Evolutionary conservation across 1,284 basidiomycete species (phyloP).

Genomic region (Tilletiopsis washingtonensis): DNA sequence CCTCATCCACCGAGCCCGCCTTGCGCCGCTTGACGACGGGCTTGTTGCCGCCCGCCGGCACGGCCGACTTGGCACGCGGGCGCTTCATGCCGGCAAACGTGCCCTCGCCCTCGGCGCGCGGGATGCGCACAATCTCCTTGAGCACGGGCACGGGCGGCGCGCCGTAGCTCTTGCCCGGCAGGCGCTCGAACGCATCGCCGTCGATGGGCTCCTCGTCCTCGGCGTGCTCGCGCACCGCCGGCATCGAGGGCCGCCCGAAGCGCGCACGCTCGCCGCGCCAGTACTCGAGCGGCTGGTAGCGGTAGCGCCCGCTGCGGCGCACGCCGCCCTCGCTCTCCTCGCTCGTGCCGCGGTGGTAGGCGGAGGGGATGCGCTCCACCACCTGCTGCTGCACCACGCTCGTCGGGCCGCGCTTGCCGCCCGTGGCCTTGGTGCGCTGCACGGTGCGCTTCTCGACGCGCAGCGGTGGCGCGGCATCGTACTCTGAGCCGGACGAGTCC

Average conservation of each 20-base stretch:
- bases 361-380: constrained; percentile 15
- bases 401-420: neutral
- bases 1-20: neutral
- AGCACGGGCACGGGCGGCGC: constrained; percentile 57
- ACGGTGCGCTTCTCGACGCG: constrained; percentile 11
- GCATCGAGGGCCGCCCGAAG: constrained; percentile 51
- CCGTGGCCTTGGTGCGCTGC: neutral
- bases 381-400: constrained; percentile 7
- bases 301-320: constrained; percentile 65
- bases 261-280: constrained; percentile 89
- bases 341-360: constrained; percentile 4
- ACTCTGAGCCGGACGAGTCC: neutral
- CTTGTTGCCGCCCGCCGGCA: neutral
- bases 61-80: neutral
- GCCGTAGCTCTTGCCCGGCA: constrained; percentile 12
- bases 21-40: constrained; percentile 19
- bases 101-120: constrained; percentile 56
- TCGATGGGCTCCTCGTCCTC: constrained; percentile 13
- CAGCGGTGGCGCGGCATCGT: constrained; percentile 3
- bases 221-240: constrained; percentile 8
- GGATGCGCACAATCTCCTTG: constrained; percentile 69
- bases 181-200: constrained; percentile 30
- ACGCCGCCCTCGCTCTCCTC: constrained; percentile 53
- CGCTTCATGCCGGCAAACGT: constrained; percentile 37
- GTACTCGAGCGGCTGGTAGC: constrained; percentile 72